Conservation (phyloP, 2,329 filamentous ascomycete species). For the Colletotrichum spaethianum region DNA sequence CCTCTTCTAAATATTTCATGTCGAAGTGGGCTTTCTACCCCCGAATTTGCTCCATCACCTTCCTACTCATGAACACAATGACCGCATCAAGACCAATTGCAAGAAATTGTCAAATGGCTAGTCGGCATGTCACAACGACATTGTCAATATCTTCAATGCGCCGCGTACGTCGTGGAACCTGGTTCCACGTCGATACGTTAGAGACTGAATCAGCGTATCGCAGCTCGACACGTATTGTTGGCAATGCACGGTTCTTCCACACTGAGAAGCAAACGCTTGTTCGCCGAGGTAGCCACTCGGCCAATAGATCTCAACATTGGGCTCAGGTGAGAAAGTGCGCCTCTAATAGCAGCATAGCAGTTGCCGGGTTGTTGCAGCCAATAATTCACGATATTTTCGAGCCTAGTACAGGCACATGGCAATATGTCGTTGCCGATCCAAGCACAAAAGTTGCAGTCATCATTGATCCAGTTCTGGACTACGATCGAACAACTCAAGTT, state of each 20-base stretch:
- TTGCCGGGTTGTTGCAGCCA: constrained; percentile 46
- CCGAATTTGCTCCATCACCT: too few species aligned
- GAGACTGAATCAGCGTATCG: not conserved
- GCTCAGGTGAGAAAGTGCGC: not conserved
- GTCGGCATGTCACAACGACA: too few species aligned
- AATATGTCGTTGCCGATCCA: constrained; percentile 72
- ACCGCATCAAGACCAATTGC: too few species aligned
- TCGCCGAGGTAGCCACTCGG: not conserved
- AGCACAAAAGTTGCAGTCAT: constrained; percentile 64
- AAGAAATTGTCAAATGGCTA: too few species aligned
- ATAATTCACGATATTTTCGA: constrained; percentile 57
- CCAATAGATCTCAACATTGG: not conserved
- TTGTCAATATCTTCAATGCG: too few species aligned
- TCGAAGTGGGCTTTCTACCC: too few species aligned
- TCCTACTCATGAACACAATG: too few species aligned
- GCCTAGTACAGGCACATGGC: constrained; percentile 65
- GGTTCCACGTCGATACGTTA: not conserved
- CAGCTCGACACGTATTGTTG: not conserved
- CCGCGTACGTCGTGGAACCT: not conserved
- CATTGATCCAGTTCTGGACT: constrained; percentile 75
- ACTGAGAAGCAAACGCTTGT: not conserved
- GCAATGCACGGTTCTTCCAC: not conserved
- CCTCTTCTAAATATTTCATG: too few species aligned
- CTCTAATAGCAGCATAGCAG: not conserved
- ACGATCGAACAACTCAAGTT: constrained; percentile 56